phyloP scores from a whole-genome alignment of 192 early-diverging fungal species.

The Linderina pennispora region DNA sequence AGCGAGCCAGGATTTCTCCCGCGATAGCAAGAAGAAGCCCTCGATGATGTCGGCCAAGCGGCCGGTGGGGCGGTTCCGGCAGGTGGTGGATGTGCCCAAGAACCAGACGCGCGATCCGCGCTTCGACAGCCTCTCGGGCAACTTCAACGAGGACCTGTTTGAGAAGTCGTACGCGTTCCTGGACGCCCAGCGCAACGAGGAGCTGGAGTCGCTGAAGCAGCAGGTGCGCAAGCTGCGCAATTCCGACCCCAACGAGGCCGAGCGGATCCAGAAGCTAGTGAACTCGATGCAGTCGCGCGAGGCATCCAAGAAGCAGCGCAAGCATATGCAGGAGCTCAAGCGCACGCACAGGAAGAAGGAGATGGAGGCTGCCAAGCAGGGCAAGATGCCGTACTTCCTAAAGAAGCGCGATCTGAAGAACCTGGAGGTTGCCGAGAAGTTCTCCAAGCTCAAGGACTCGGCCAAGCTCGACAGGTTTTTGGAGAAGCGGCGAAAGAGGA shows the following conservation, averaged over 20 bases:
- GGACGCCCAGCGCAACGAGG: conserved; percentile 67
- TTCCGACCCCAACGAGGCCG: conserved; percentile 52
- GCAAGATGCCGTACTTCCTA: conserved; percentile 92
- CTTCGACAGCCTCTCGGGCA: conserved; percentile 85
- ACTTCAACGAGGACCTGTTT: conserved; percentile 88
- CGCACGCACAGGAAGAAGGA: conserved; percentile 79
- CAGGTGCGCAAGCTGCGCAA: conserved; percentile 57
- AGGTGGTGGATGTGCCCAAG: conserved; percentile 30
- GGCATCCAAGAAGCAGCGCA: conserved; percentile 44
- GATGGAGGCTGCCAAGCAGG: conserved; percentile 68
- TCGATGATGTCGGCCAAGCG: conserved; percentile 37
- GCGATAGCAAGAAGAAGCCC: conserved; percentile 14
- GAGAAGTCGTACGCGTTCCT: conserved; percentile 90
- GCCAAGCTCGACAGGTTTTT: conserved; percentile 77
- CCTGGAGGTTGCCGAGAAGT: conserved; percentile 81
- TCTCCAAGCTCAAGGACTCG: conserved; percentile 62
- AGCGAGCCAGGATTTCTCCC: conserved; percentile 9
- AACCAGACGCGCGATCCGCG: conserved; percentile 73
- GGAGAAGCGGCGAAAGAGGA: conserved; percentile 92
- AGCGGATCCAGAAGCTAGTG: conserved; percentile 54
- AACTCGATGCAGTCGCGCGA: conserved; percentile 52
- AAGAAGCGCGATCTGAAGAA: conserved; percentile 81
- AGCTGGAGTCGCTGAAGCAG: conserved; percentile 63
- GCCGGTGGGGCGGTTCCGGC: conserved; percentile 41
- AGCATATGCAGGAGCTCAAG: conserved; percentile 56